Base-by-base conservation (phyloP, 2,329 filamentous ascomycete genomes). In the Pleomassaria siparia region DNA sequence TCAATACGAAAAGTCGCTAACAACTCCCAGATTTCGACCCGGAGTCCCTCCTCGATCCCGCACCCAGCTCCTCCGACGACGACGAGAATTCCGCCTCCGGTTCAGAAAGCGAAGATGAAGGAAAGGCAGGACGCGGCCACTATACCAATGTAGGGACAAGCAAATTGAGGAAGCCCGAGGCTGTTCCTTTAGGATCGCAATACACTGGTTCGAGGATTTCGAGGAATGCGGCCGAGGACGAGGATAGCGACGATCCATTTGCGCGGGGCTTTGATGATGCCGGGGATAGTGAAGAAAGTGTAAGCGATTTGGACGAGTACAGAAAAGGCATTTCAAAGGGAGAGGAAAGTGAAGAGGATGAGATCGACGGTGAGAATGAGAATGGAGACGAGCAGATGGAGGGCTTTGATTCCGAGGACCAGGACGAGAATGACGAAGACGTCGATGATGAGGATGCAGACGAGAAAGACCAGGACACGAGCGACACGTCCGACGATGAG, bases 21-120 rank as follows among this genome's bases (percentile, higher is more conserved):
- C n/a, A n/a, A n/a, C n/a, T n/a, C n/a, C n/a, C 18, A 92, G 90
- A 95, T 66, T 86, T 88, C 64, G 90, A 95, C 66, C 89, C 89
- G 0, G 90, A 95, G 74, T 83, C 82, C 46, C 72, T 80, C 24
- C 73, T 80, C 44, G 74, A 81, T 56, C 81, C 84, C 51, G 76
- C 74, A 15, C 78, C 78, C 13, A 71, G 72, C 52, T 78, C 78
- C n/a, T 80, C 78, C 46, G 80, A 80, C 46, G 80, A 81, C 48
- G 81, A 81, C 39, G 76, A 74, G n/a, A n/a, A n/a, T n/a, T n/a
- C n/a, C n/a, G n/a, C n/a, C 35, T 77, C 71, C 12, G 80, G 76
- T 42, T 82, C 78, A 36, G 78, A 71, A 4, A 72, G 70, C 18
- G 47, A 70, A 59, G 32, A 63, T 43, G 70, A 79, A 57, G 75